phyloP scores from a whole-genome alignment of 495 filamentous ascomycete species.

The Lophium mytilinum region DNA sequence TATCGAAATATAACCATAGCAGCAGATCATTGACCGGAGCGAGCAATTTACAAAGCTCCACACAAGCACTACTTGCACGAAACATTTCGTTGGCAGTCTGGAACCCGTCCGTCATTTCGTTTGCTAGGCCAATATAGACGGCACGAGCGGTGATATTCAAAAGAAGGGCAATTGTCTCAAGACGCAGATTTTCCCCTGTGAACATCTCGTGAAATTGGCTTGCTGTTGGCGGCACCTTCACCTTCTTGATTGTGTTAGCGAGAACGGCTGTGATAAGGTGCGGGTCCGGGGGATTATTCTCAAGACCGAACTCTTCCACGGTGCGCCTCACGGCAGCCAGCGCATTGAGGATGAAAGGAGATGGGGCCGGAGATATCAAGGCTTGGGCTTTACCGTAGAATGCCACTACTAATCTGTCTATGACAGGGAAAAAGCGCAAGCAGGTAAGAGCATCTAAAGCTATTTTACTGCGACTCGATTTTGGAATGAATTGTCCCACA shows the following conservation, averaged over 20 bases:
- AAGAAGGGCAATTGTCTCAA: slow-evolving; percentile 8
- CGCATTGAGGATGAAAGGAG: neutral
- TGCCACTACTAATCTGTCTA: neutral
- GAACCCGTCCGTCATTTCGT: neutral
- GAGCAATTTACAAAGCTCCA: slow-evolving; percentile 2
- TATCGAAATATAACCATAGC: slow-evolving; percentile 14
- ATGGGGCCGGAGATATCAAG: neutral
- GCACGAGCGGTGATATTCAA: slow-evolving; percentile 4
- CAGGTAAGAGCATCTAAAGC: slow-evolving; percentile 2
- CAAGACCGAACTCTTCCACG: slow-evolving; percentile 8
- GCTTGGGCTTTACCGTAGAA: slow-evolving; percentile 1
- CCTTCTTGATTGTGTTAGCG: slow-evolving; percentile 1
- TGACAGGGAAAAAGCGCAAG: slow-evolving; percentile 1
- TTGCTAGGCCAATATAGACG: neutral
- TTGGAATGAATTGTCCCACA: neutral
- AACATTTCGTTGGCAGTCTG: slow-evolving; percentile 9
- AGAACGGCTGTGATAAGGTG: slow-evolving; percentile 1
- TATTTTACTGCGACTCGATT: slow-evolving; percentile 5
- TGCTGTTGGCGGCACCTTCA: slow-evolving; percentile 4
- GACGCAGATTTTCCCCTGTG: slow-evolving; percentile 12
- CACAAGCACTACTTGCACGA: slow-evolving; percentile 7
- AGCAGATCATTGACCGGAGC: slow-evolving; percentile 11
- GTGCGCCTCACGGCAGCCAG: slow-evolving; percentile 4
- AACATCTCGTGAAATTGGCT: slow-evolving; percentile 3
- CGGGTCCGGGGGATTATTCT: neutral